A percentile compares a stretch with the other conserved stretches of the same genome.
Evolutionary conservation across 768 basidiomycete genomes (phyloP).

Genomic region (Trametes punicea): DNA sequence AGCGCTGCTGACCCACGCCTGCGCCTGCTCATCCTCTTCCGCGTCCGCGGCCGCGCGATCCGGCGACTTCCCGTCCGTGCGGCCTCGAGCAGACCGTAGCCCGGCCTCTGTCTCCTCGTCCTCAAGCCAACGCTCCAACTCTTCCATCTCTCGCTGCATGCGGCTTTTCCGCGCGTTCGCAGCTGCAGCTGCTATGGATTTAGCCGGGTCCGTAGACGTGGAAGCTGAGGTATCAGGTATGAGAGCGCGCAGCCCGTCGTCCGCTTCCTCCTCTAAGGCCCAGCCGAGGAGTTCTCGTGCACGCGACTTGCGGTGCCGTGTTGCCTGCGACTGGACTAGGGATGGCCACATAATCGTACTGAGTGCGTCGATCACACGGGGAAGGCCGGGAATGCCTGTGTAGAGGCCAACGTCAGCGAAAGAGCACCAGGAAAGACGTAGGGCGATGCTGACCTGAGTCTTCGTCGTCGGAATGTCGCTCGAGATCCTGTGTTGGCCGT

Average conservation of each 20-base stretch:
- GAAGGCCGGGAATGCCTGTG: conserved; percentile 41
- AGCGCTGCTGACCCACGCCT: conserved; percentile 24
- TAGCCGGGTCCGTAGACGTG: conserved; percentile 18
- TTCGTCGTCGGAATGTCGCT: conserved; percentile 21
- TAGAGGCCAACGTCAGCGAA: neutral
- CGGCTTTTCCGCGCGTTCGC: conserved; percentile 29
- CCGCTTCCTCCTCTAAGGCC: conserved; percentile 37
- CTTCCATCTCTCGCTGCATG: conserved; percentile 52
- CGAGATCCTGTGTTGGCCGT: conserved; percentile 18
- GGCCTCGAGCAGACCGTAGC: conserved; percentile 14
- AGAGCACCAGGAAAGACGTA: neutral
- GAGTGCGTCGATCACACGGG: conserved; percentile 72
- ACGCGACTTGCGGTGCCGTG: conserved; percentile 28
- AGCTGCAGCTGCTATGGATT: conserved; percentile 18
- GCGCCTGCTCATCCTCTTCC: conserved; percentile 9
- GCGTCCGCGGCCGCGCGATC: neutral
- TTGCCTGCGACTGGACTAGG: conserved; percentile 47
- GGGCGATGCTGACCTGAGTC: conserved; percentile 19
- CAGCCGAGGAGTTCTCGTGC: conserved; percentile 39
- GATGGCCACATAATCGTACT: conserved; percentile 90
- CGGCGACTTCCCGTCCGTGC: neutral
- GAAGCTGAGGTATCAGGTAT: conserved; percentile 21
- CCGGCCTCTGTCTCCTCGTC: conserved; percentile 39
- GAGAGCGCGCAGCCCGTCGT: conserved; percentile 36
- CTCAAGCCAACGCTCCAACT: conserved; percentile 61